A percentile compares a stretch with the other conserved stretches of the same genome.
These are phyloP conservation scores for Wickerhamiella australiensis DNA, from an alignment of 805 yeast species.

Conservation along the genomic window DNA sequence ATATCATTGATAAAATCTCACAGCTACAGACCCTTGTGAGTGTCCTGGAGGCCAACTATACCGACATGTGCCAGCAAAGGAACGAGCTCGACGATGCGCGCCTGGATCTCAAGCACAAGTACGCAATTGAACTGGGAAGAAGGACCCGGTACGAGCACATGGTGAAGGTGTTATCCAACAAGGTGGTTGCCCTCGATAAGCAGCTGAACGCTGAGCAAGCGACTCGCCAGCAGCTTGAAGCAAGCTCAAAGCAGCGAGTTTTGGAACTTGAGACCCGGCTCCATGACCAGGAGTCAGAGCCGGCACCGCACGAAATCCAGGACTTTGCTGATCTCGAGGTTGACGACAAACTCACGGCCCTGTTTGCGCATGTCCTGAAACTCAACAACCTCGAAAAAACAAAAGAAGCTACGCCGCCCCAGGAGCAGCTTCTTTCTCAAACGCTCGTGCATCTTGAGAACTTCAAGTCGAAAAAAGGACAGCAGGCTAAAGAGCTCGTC, in stretches of 20 bases:
- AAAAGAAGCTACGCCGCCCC: slow-evolving; percentile 8
- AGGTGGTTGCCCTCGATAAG: slow-evolving; percentile 9
- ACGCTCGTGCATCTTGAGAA: slow-evolving; percentile 12
- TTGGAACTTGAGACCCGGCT: background rate
- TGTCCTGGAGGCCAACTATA: slow-evolving; percentile 9
- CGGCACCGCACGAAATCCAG: background rate
- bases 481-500: slow-evolving; percentile 13
- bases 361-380: slow-evolving; percentile 11
- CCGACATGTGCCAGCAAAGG: slow-evolving; percentile 12
- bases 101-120: slow-evolving; percentile 14
- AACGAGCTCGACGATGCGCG: slow-evolving; percentile 11
- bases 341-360: slow-evolving; percentile 12
- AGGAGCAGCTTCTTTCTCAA: slow-evolving; percentile 12
- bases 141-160: slow-evolving; percentile 14
- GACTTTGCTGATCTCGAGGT: slow-evolving; percentile 10
- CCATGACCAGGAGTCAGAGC: background rate
- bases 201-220: slow-evolving; percentile 3
- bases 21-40: slow-evolving; percentile 6
- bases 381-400: slow-evolving; percentile 13
- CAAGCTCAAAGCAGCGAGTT: background rate
- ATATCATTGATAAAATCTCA: slow-evolving; percentile 3
- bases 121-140: slow-evolving; percentile 12
- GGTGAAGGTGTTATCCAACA: slow-evolving; percentile 11
- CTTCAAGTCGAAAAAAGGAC: slow-evolving; percentile 9
- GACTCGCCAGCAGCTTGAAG: background rate